phyloP scores from a whole-genome alignment of 225 moss, liverwort and hornwort species.

The Sphagnum tenellum region DNA sequence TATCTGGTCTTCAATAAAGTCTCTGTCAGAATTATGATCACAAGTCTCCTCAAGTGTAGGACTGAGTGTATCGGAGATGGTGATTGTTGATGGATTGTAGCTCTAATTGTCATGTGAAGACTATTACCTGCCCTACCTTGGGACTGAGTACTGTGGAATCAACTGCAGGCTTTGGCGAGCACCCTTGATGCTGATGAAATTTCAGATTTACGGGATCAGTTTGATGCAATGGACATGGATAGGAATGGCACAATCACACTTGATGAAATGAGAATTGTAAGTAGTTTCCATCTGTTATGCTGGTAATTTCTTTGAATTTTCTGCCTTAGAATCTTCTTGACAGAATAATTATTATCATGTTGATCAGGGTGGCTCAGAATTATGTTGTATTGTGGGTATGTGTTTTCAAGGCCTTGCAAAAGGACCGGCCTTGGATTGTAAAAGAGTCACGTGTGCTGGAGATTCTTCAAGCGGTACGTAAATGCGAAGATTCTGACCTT shows the following conservation, averaged over 20 bases:
- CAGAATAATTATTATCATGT: neutral
- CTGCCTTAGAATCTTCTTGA: neutral
- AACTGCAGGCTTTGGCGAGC: slow-evolving; percentile 74
- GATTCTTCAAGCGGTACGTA: slow-evolving; percentile 76
- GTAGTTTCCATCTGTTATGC: neutral
- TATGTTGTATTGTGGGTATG: slow-evolving; percentile 6
- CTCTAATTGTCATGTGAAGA: neutral
- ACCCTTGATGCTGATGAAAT: slow-evolving; percentile 78
- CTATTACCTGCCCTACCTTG: neutral
- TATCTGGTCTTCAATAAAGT: neutral
- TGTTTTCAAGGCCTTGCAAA: slow-evolving; percentile 49
- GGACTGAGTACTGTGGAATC: neutral
- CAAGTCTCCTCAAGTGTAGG: neutral
- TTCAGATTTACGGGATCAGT: slow-evolving; percentile 78
- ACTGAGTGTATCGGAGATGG: neutral
- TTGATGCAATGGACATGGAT: slow-evolving; percentile 93
- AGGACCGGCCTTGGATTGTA: slow-evolving; percentile 87
- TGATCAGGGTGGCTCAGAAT: neutral
- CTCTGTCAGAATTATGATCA: slow-evolving; percentile 2
- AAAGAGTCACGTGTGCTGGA: slow-evolving; percentile 85
- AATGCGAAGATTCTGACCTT: neutral
- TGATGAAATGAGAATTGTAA: slow-evolving; percentile 84
- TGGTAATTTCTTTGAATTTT: neutral
- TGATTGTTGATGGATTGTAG: neutral
- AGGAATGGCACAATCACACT: slow-evolving; percentile 95